These are phyloP conservation scores for Rhizophagus clarus DNA, from an alignment of 192 early-diverging fungal species.

Conservation along the genomic window DNA sequence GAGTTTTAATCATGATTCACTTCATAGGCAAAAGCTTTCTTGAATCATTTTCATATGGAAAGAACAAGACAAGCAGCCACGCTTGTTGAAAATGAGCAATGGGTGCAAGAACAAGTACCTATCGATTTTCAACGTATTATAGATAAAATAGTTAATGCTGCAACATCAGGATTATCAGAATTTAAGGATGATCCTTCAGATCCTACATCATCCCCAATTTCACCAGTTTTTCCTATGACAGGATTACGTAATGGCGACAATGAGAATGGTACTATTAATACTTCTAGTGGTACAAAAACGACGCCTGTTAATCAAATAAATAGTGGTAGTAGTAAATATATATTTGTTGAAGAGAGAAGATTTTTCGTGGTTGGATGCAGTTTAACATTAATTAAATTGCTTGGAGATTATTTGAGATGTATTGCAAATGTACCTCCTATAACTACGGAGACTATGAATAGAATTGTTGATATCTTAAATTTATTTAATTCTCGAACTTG, in stretches of 20 bases:
- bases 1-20: neutral
- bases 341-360: conserved; percentile 74
- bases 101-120: conserved; percentile 92
- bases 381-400: conserved; percentile 84
- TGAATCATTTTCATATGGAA: conserved; percentile 93
- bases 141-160: conserved; percentile 65
- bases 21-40: conserved; percentile 80
- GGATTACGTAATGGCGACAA: conserved; percentile 2
- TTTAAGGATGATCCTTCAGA: conserved; percentile 39
- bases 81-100: conserved; percentile 96
- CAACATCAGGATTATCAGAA: conserved; percentile 41
- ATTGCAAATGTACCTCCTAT: conserved; percentile 77
- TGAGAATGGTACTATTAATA: conserved; percentile 18
- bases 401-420: conserved; percentile 91
- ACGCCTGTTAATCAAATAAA: conserved; percentile 21
- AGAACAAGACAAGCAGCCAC: conserved; percentile 82
- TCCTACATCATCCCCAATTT: neutral
- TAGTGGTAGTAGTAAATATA: conserved; percentile 51
- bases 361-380: conserved; percentile 91
- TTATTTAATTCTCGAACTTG: conserved; percentile 94
- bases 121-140: conserved; percentile 90
- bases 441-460: conserved; percentile 85
- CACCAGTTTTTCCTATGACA: conserved; percentile 28
- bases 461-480: conserved; percentile 83
- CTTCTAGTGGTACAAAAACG: conserved; percentile 30